These are phyloP conservation scores for Cladosporium oxysporum DNA, from an alignment of 2,329 filamentous ascomycete species.

Conservation along the genomic window DNA sequence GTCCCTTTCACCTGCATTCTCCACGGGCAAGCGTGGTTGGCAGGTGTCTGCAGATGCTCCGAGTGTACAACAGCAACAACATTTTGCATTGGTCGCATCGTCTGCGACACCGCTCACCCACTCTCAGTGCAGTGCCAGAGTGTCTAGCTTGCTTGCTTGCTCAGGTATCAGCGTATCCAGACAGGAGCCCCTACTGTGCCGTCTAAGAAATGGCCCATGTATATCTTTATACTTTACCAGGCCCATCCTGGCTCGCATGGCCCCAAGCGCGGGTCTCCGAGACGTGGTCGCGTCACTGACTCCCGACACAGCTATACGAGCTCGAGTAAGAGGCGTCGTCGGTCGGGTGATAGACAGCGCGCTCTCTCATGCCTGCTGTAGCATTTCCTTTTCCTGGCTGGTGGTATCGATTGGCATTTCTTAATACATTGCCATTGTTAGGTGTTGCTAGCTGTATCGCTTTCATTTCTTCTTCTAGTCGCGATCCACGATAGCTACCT, in stretches of 20 bases:
- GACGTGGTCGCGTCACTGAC: constrained; percentile 12
- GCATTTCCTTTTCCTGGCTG: constrained; percentile 1
- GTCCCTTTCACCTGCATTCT: neutral
- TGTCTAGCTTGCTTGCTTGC: neutral
- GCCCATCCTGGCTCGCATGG: neutral
- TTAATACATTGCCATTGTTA: neutral
- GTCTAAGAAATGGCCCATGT: neutral
- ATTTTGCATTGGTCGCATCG: neutral
- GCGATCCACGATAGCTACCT: neutral
- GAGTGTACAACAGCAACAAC: neutral
- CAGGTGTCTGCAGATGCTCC: neutral
- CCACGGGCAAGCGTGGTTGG: neutral
- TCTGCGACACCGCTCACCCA: neutral
- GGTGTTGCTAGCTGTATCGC: neutral
- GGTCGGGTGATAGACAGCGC: neutral
- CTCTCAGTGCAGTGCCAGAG: too few species aligned
- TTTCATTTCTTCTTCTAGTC: neutral
- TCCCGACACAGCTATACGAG: neutral
- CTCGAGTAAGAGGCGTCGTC: constrained; percentile 12
- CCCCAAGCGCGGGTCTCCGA: neutral
- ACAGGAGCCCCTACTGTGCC: neutral
- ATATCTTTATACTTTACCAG: neutral
- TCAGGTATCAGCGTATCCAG: neutral
- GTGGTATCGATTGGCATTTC: neutral
- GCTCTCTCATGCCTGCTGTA: neutral